Conservation (phyloP, 2,329 filamentous ascomycete genomes). For the Macrophomina phaseolina region DNA sequence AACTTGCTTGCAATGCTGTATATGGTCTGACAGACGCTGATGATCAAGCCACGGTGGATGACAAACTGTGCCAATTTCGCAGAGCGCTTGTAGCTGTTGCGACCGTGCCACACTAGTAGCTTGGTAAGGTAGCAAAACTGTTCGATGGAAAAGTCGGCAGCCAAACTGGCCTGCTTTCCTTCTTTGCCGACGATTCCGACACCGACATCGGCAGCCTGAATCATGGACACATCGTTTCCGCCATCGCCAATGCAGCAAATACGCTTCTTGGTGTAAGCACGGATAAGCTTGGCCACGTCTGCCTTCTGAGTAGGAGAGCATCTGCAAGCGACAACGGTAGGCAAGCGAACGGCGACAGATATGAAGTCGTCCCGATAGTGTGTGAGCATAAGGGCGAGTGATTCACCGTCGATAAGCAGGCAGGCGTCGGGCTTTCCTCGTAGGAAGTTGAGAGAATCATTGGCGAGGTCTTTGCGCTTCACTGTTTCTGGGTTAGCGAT, state of each 20-base stretch:
- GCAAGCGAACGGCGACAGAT: constrained; percentile 81
- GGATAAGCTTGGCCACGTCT: constrained; percentile 88
- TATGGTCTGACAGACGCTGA: constrained; percentile 94
- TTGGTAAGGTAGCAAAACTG: constrained; percentile 96
- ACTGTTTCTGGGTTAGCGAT: constrained; percentile 48
- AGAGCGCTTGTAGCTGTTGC: constrained; percentile 94
- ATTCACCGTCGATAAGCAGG: constrained; percentile 93
- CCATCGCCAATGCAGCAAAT: constrained; percentile 98
- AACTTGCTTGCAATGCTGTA: constrained; percentile 93
- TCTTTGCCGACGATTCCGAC: constrained; percentile 99
- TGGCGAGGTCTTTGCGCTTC: constrained; percentile 80
- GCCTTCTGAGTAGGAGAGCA: constrained; percentile 98
- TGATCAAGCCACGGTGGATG: constrained; percentile 95
- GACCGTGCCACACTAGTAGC: constrained; percentile 96
- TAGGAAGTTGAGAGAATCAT: constrained; percentile 87
- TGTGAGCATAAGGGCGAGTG: constrained; percentile 78
- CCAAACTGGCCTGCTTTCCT: constrained; percentile 89
- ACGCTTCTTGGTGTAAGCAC: constrained; percentile 88
- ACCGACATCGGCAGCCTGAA: constrained; percentile 96
- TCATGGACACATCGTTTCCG: constrained; percentile 99
- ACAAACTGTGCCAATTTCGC: constrained; percentile 98
- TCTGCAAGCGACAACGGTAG: constrained; percentile 92
- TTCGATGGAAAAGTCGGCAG: constrained; percentile 94
- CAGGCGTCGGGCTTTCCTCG: constrained; percentile 85
- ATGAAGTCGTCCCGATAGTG: constrained; percentile 88